Percentiles rank a stretch among this genome's conserved stretches.
phyloP scores from a whole-genome alignment of 306 rosid genomes.

The Inga oerstediana region DNA sequence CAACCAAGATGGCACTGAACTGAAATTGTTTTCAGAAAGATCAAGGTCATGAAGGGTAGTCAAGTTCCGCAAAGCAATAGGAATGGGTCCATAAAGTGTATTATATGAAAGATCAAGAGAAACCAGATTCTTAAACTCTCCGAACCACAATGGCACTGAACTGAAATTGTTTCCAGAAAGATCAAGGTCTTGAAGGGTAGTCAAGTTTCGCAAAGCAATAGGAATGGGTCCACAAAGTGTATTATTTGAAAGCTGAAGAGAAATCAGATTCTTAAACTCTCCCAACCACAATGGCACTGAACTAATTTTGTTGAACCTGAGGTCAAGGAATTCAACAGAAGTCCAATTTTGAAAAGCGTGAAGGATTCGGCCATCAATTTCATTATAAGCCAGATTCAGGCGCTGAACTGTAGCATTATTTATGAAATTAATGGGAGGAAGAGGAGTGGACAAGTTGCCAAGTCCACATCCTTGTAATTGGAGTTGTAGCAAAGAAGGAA shows the following conservation, averaged over 20 bases:
- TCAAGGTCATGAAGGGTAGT: slow-evolving; percentile 2
- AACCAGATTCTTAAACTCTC: background rate
- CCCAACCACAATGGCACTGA: no score
- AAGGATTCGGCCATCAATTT: no score
- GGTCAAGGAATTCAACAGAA: background rate
- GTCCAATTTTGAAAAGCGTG: background rate
- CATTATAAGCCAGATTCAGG: background rate
- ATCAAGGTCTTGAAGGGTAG: no score
- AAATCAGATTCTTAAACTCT: no score
- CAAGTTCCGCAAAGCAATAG: background rate
- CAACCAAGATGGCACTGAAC: slow-evolving; percentile 24
- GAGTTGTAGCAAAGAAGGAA: slow-evolving; percentile 1
- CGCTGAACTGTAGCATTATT: background rate
- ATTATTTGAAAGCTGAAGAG: no score
- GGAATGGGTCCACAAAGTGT: no score
- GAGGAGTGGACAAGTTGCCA: background rate
- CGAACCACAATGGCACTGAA: background rate
- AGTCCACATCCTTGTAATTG: background rate
- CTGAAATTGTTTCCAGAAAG: no score
- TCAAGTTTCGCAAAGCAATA: no score
- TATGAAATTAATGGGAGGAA: background rate
- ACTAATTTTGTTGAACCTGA: background rate
- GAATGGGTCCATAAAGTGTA: background rate
- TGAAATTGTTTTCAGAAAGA: background rate
- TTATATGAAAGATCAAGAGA: background rate